Conservation (phyloP, 441 rosid species). For the Biscutella laevigata region DNA sequence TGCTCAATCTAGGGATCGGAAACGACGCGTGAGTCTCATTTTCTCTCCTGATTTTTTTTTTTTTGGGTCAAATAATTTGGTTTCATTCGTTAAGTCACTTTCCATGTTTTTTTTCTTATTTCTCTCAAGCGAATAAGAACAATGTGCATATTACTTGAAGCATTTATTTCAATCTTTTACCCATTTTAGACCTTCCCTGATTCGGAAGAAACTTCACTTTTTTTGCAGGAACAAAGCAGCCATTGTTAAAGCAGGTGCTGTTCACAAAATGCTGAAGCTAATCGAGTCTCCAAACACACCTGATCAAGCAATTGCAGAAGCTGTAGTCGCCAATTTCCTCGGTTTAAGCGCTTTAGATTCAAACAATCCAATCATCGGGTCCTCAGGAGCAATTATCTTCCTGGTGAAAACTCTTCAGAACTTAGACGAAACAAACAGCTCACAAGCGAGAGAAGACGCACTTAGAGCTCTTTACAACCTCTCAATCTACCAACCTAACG, state of each 20-base stretch:
- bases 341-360: conserved; percentile 86
- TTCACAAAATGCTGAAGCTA: conserved; percentile 83
- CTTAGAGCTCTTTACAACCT: conserved; percentile 82
- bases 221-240: conserved; percentile 92
- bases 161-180: conserved; percentile 10
- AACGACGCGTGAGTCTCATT: conserved; percentile 60
- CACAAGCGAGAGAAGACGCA: conserved; percentile 79
- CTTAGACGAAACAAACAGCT: conserved; percentile 26
- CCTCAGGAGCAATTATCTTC: conserved; percentile 84
- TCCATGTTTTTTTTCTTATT: neutral
- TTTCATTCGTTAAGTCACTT: conserved; percentile 8
- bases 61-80: conserved; percentile 7
- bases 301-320: conserved; percentile 57
- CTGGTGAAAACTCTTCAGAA: conserved; percentile 54
- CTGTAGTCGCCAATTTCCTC: conserved; percentile 80
- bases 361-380: conserved; percentile 82
- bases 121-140: neutral
- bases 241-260: conserved; percentile 89
- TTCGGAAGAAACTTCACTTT: conserved; percentile 3
- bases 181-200: neutral
- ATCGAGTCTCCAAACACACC: conserved; percentile 51
- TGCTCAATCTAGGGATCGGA: conserved; percentile 93
- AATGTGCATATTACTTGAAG: conserved; percentile 10
- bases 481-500: conserved; percentile 54
- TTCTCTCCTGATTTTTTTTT: neutral